A percentile compares a stretch with the other conserved stretches of the same genome.
phyloP scores from a whole-genome alignment of 148 eudicot species.

The Rhododendron henanense region DNA sequence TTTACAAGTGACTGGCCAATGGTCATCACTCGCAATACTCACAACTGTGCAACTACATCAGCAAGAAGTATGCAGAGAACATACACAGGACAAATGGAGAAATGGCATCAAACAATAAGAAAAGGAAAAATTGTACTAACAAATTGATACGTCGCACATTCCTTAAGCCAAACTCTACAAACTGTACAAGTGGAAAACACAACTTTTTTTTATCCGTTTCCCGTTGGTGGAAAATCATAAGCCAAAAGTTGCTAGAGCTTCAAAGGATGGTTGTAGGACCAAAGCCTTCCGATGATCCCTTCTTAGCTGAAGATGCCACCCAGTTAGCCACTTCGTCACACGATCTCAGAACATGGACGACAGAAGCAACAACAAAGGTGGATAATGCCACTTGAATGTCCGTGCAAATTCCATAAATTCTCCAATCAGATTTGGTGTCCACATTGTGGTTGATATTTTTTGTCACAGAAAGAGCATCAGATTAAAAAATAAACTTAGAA shows the following conservation, averaged over 20 bases:
- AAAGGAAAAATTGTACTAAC: not conserved
- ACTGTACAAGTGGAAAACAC: not conserved
- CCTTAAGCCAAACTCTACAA: conserved; percentile 3
- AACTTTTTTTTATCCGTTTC: not conserved
- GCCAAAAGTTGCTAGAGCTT: not conserved
- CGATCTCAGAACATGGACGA: not conserved
- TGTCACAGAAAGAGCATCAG: not conserved
- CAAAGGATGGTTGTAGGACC: not conserved
- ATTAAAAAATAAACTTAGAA: not conserved
- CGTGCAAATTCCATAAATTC: not conserved
- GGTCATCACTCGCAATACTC: not conserved
- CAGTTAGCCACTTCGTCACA: not conserved
- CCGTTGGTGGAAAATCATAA: not conserved
- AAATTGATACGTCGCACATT: conserved; percentile 4
- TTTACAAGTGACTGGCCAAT: not conserved
- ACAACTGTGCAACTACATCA: not conserved
- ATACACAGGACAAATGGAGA: not conserved
- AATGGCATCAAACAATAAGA: not conserved
- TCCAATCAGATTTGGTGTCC: not conserved
- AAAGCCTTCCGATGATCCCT: not conserved
- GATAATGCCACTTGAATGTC: not conserved
- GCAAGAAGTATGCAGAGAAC: not conserved
- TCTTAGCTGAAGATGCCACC: not conserved
- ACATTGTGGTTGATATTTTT: not conserved
- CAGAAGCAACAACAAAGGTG: not conserved